Evolutionary conservation across 352 stramenopile genomes (phyloP).

Genomic region (Thalassiosira livingstoniorum): DNA sequence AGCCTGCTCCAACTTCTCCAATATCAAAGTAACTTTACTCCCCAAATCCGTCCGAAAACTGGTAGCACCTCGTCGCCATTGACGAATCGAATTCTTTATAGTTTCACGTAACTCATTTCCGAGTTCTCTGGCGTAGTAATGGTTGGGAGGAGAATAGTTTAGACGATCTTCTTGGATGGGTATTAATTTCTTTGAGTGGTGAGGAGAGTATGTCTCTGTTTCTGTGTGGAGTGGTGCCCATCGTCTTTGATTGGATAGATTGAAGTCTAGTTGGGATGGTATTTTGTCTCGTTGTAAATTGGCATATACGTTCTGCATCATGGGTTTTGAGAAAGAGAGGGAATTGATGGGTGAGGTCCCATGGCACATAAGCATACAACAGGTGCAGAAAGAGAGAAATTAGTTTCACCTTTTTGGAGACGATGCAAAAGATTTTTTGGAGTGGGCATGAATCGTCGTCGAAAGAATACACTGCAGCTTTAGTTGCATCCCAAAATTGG

Average conservation of each 20-base stretch:
- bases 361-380: neutral
- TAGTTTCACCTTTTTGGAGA: conserved; percentile 68
- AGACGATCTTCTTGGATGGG: conserved; percentile 83
- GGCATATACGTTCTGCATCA: conserved; percentile 90
- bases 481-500: conserved; percentile 91
- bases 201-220: conserved; percentile 1
- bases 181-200: conserved; percentile 52
- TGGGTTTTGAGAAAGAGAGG: neutral
- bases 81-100: conserved; percentile 89
- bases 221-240: conserved; percentile 88
- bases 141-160: conserved; percentile 81
- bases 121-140: conserved; percentile 83
- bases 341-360: neutral
- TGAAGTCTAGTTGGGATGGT: conserved; percentile 86
- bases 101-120: conserved; percentile 87
- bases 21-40: conserved; percentile 86
- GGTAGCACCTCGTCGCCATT: conserved; percentile 90
- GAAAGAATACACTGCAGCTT: conserved; percentile 86
- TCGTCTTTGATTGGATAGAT: conserved; percentile 87
- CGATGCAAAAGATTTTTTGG: conserved; percentile 88
- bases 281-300: conserved; percentile 86
- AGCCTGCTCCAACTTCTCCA: conserved; percentile 85
- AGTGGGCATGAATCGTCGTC: conserved; percentile 89
- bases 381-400: neutral
- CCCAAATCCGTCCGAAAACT: conserved; percentile 90